Base-by-base conservation (phyloP, 2,329 filamentous ascomycete genomes). In the Trematosphaeria pertusa region DNA sequence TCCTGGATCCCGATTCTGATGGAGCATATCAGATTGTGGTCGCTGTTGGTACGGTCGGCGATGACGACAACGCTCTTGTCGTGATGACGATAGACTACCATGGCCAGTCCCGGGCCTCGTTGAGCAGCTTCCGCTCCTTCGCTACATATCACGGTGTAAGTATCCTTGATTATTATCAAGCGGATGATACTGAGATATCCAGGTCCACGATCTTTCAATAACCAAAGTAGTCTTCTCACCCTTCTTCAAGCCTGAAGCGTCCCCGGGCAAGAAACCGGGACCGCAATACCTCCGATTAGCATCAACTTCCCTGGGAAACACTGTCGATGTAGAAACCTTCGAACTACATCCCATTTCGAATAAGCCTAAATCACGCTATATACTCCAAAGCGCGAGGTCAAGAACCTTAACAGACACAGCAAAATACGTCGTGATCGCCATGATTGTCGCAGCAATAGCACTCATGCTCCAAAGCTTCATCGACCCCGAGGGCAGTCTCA, bases 221-320 rank as follows among this genome's bases (percentile, higher is more conserved):
- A 87, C 84, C 3, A 82, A 80, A 38, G 59, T 76, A 10, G 65
- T 73, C 40, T 77, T 78, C 52, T 73, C 74, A 10, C 72, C 75
- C 1, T 78, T 78, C 55, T 67, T 74, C 54, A 72, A 73, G 17
- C 74, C 64, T 2, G 58, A 65, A 9, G 33, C 49, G 11, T 44
- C 58, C 2, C 43, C 51, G 15, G 50, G 52, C 11, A 61, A 62
- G 21, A 63, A 64, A 15, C 59, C 61, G 9, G 66, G 64, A 28
- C 78, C 82, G 12, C 81, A 86, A 59, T 84, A 84, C 62, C 75
- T 95, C 58, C 89, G 89, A 60, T 82, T 96, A 3, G 91, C 89
- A 21, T 92, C 88, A 36, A 87, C 90, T 31, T 91, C 88, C 37
- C 85, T 95, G 59, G 87, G 85, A 50, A 92, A 91, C 67, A 89